These are phyloP conservation scores for Monilinia vaccinii-corymbosi DNA, from an alignment of 2,329 filamentous ascomycete genomes.

Conservation along the genomic window DNA sequence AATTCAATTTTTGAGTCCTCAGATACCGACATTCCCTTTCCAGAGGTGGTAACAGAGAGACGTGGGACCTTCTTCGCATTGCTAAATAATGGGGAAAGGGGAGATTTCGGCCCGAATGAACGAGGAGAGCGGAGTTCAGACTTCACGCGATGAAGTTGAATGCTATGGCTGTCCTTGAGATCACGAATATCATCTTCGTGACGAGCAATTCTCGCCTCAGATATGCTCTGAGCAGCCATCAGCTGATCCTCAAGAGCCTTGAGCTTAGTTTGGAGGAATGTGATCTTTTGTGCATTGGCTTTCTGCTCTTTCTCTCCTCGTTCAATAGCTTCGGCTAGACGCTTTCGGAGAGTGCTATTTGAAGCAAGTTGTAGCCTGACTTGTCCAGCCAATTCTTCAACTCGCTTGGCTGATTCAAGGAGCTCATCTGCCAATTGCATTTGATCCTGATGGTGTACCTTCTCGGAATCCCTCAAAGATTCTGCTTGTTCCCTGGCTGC, in stretches of 20 bases:
- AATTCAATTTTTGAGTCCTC: constrained; percentile 66
- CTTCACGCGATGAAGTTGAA: constrained; percentile 68
- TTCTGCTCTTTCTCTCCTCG: constrained; percentile 80
- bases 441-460: constrained; percentile 49
- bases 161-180: constrained; percentile 68
- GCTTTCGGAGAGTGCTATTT: constrained; percentile 65
- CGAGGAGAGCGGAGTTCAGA: constrained; percentile 40
- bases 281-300: constrained; percentile 72
- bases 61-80: constrained; percentile 44
- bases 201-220: constrained; percentile 71
- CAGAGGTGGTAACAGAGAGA: constrained; percentile 38
- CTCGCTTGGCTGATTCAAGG: constrained; percentile 61
- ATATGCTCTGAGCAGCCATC: constrained; percentile 71
- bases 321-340: constrained; percentile 69
- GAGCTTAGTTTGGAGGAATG: constrained; percentile 71
- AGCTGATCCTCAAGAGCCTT: constrained; percentile 78
- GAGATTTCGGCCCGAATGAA: constrained; percentile 47
- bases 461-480: constrained; percentile 46
- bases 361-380: constrained; percentile 72
- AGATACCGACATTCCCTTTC: constrained; percentile 52
- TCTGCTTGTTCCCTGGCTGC: constrained; percentile 54
- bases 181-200: constrained; percentile 79
- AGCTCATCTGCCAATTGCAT: constrained; percentile 60
- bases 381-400: constrained; percentile 70
- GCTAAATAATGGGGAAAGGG: constrained; percentile 53